Base-by-base conservation (phyloP, 1,139 yeast species). In the Pichia terricola region DNA sequence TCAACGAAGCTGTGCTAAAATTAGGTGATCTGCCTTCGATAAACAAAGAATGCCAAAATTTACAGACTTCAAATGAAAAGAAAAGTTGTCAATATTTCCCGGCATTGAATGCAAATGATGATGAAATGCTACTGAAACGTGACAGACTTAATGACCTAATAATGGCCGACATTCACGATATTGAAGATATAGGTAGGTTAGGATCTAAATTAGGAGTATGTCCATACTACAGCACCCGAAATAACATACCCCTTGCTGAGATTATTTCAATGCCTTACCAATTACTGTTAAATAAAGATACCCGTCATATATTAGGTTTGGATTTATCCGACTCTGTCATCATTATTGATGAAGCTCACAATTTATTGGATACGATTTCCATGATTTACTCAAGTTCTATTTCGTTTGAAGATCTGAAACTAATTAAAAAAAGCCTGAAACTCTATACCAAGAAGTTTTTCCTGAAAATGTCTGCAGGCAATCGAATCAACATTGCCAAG, bases 311-410 rank as follows among this genome's bases (percentile, higher is more conserved):
- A 0, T 61, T 87, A 40, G 76, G 78, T 1, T 59, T 89, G 5
- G 70, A 79, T 40, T 58, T 89, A 16, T 70, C 73, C 42, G 73
- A 78, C 48, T 72, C 91, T 0, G 73, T 89, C 5, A 75, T 91
- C 1, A 74, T 91, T 3, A 81, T 89, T 35, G 98, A 89, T 59
- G 98, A 89, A 58, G 97, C 97, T 0, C 98, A 89, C 59, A 89
- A 89, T 58, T 65, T 89, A 37, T 60, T 88, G 32, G 96, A 88
- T 53, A 79, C 89, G 0, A 77, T 89, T 4, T 75, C 81, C 1
- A 67, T 84, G 1, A 66, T 89, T 50, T 73, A 83, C 54, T 86
- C 96, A 0, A 72, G 78, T 1, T 62, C 73, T 3, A 66, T 89
- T 1, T 68, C 82, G 0, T 54, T 68, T 1, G 45, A 53, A 0